Percentiles rank a stretch among this genome's conserved stretches.
phyloP scores from a whole-genome alignment of 2,329 filamentous ascomycete species.

The Trichocomaceae sp. region DNA sequence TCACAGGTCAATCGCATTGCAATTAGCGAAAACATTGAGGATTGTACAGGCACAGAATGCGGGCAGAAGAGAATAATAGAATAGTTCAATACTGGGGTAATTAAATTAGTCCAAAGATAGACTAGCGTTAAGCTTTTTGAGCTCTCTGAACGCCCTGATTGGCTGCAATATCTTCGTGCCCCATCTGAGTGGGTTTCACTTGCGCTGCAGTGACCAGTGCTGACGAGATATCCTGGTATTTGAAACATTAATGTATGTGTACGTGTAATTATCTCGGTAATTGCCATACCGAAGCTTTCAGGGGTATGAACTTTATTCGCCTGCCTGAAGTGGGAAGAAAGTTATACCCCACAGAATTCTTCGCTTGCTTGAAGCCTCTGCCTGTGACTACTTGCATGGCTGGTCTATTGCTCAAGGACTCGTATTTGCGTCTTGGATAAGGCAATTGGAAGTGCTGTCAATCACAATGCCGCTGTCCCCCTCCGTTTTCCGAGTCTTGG shows the following conservation, averaged over 20 bases:
- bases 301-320: neutral
- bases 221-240: neutral
- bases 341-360: neutral
- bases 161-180: neutral
- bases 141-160: neutral
- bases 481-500: neutral
- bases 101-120: neutral
- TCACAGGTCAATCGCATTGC: no score
- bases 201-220: no score
- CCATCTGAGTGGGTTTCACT: neutral
- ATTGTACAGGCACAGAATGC: no score
- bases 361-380: neutral
- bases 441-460: neutral
- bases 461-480: neutral
- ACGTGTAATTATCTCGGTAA: neutral
- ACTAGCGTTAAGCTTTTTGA: neutral
- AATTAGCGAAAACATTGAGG: no score
- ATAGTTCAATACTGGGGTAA: no score
- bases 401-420: neutral
- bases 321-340: neutral
- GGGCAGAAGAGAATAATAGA: neutral
- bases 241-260: neutral
- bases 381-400: neutral
- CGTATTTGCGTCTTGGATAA: neutral
- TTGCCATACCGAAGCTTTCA: neutral